These are phyloP conservation scores for Ulmus americana DNA, from an alignment of 331 rosid species.

Conservation along the genomic window DNA sequence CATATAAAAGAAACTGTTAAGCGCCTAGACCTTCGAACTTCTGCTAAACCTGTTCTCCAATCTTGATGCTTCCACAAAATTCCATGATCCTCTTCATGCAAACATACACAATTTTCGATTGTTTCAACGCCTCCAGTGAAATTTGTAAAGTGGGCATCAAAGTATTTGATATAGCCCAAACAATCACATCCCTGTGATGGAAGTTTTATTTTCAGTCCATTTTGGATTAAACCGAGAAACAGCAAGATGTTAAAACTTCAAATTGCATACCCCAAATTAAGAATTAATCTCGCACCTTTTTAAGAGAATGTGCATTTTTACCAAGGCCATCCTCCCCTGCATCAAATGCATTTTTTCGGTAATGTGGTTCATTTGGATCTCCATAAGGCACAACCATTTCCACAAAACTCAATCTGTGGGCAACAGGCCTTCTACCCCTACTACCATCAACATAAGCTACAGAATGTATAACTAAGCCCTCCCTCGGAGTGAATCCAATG, in stretches of 20 bases:
- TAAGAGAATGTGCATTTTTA: constrained; percentile 90
- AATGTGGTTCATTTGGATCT: constrained; percentile 92
- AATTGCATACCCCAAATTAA: constrained; percentile 4
- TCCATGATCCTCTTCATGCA: constrained; percentile 97
- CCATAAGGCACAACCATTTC: constrained; percentile 99
- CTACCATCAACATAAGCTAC: constrained; percentile 91
- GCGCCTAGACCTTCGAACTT: constrained; percentile 93
- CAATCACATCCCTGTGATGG: constrained; percentile 82
- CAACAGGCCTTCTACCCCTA: constrained; percentile 86
- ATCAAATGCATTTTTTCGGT: constrained; percentile 90
- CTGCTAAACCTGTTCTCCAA: constrained; percentile 97
- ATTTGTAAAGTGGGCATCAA: constrained; percentile 90
- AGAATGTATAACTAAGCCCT: constrained; percentile 85
- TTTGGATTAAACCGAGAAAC: constrained; percentile 11
- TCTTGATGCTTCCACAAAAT: constrained; percentile 97
- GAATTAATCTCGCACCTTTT: constrained; percentile 49
- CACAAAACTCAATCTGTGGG: constrained; percentile 88
- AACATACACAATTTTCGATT: constrained; percentile 80
- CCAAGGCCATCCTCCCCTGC: constrained; percentile 98
- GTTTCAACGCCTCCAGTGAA: constrained; percentile 93
- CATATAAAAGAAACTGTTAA: constrained; percentile 80
- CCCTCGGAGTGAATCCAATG: constrained; percentile 87
- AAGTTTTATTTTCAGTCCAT: constrained; percentile 24
- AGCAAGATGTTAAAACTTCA: neutral
- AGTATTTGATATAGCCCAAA: constrained; percentile 84